Conservation (phyloP, 2,329 filamentous ascomycete genomes). For the Botrytis fragariae region DNA sequence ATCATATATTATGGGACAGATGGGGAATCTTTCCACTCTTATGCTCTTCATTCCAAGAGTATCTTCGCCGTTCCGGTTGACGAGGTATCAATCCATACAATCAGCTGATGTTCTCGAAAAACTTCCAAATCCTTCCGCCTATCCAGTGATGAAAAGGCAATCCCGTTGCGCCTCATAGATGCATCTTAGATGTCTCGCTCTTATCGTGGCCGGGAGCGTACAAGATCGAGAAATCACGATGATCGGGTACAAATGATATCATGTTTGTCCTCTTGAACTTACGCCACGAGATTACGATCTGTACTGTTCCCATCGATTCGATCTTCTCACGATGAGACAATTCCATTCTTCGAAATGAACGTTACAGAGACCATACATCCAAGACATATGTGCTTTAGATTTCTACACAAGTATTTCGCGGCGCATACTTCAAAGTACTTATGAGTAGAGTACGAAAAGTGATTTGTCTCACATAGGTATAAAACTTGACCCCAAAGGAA, state of each 20-base stretch:
- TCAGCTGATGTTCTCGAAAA: neutral
- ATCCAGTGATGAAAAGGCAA: neutral
- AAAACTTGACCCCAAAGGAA: neutral
- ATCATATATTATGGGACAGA: constrained; percentile 2
- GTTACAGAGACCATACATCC: neutral
- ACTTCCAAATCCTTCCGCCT: neutral
- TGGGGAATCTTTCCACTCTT: neutral
- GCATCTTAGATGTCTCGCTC: neutral
- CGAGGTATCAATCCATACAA: neutral
- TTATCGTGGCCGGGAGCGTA: neutral
- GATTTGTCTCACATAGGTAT: neutral
- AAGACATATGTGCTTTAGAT: neutral
- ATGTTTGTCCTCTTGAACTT: constrained; percentile 1
- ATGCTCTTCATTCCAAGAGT: neutral
- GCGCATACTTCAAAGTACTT: neutral
- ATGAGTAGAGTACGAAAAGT: neutral
- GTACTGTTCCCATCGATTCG: neutral
- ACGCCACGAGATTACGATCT: neutral
- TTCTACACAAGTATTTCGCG: neutral
- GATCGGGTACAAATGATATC: constrained; percentile 7
- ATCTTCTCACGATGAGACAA: neutral
- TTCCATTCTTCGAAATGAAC: neutral
- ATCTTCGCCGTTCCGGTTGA: neutral
- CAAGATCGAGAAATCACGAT: neutral
- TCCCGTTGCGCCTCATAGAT: neutral